Evolutionary conservation across 495 filamentous ascomycete species (phyloP), one percentile per base, ranked within the genome.

Genomic region (Penicillium robsamsonii): DNA sequence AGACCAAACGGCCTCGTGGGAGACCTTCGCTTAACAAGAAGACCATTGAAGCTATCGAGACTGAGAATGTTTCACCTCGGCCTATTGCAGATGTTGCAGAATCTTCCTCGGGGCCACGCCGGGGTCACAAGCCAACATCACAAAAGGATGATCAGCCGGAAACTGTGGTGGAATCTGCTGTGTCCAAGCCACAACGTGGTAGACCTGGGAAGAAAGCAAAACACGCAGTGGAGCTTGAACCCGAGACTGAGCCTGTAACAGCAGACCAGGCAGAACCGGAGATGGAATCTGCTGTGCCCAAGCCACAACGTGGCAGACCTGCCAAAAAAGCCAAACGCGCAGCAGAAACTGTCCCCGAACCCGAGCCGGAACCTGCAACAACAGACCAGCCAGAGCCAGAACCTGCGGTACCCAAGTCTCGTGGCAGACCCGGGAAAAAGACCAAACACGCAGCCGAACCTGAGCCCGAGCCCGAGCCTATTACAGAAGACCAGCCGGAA

Each of bases 1-100:
- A 53, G 40, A 6, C 47, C 15, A 62, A 62, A 42, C 51, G 47
- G 18, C 12, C 46, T 24, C 60, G 60, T 17, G 52, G 60, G 6
- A 55, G 56, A 48, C 52, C 56, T n/a, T 56, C 56, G 8, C 40
- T 49, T 33, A n/a, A 43, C 15, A 48, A 40, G 12, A 50, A 31
- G 35, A 8, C 27, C 10, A 20, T 41, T n/a, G 55, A 29, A 17
- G 33, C 43, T 13, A 54, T n/a, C 13, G 54, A 48, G 12, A 9
- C 27, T 30, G 20, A 45, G 30, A 9, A 46, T 4, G 2, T 5
- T 37, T 22, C 18, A 17, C 41, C 51, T 18, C 38, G 46, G 9
- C 27, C 51, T 31, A 35, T 50, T 3, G 46, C 50, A 15, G 42
- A 57, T 17, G 29, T 50, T 3, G 56, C 46, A 13, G 46, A 60